Base-by-base conservation (phyloP, 2,329 filamentous ascomycete species). In the Pseudopithomyces chartarum region DNA sequence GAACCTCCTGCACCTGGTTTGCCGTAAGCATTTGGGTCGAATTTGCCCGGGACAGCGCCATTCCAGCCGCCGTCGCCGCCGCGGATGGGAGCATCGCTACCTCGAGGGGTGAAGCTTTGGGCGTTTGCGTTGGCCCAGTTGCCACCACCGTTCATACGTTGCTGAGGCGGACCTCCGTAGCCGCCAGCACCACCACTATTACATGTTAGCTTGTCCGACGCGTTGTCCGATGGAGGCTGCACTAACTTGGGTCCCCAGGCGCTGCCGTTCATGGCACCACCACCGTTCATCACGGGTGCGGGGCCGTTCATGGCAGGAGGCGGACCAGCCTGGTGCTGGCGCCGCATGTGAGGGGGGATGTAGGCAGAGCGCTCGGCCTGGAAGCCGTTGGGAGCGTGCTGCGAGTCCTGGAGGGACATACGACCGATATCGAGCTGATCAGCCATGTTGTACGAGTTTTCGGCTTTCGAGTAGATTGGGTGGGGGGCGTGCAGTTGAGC, bases 311-410 rank as follows among this genome's bases (percentile, higher is more conserved):
- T 74, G 11, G 74, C 70, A 55, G 73, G 74, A 17, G 66, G 63
- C 17, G 58, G 63, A 40, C 60, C 62, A 56, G 71, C 65, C 38
- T 63, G 65, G 47, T 61, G 62, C 56, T 75, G 72, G 56, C 74
- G 73, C 39, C 91, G 88, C 83, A 93, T 87, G 79, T 95, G 91
- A 78, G 91, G 91, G 65, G 91, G 91, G 66, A 95, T 92, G 83
- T 95, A 95, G 55, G 86, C 83, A 74, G 90, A 90, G 71, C 89
- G 88, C 67, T 80, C 83, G 58, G 72, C 69, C 64, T 82, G 79
- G 68, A 78, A 77, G 73, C 75, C 79, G 71, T 79, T 75, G 51
- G 78, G 75, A 65, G 84, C 85, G 73, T 87, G 85, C 77, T 86
- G 82, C 59, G 84, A 86, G 65, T 88, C 86, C 74, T 85, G 86